Conservation (phyloP, 495 filamentous ascomycete species). For the Penicillium maclennaniae region DNA sequence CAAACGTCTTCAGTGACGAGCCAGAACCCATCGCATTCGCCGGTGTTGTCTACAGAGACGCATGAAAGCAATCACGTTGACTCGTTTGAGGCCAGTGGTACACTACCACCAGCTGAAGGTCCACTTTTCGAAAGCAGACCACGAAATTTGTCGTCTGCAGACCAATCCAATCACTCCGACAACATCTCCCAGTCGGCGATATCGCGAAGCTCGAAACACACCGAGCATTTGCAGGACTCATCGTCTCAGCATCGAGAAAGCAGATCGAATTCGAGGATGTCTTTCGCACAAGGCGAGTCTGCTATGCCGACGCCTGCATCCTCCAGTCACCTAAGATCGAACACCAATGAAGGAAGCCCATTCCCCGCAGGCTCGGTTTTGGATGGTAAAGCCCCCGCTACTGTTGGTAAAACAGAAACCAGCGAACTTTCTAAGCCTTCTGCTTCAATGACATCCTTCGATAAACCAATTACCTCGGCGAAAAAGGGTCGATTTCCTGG, state of each 20-base stretch:
- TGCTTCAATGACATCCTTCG: conserved; percentile 15
- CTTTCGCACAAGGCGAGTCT: conserved; percentile 37
- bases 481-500: conserved; percentile 32
- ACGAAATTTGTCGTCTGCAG: conserved; percentile 22
- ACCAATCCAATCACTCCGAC: conserved; percentile 28
- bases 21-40: conserved; percentile 33
- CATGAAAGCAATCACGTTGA: conserved; percentile 24
- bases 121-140: conserved; percentile 22
- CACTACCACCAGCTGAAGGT: conserved; percentile 11
- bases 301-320: conserved; percentile 33
- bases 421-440: conserved; percentile 23
- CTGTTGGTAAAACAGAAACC: conserved; percentile 27
- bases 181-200: conserved; percentile 15
- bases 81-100: conserved; percentile 13
- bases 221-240: conserved; percentile 24
- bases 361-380: conserved; percentile 38
- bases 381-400: conserved; percentile 38
- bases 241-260: conserved; percentile 18
- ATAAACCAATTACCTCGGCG: conserved; percentile 19
- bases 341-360: conserved; percentile 32
- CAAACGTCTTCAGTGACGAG: conserved; percentile 31
- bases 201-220: conserved; percentile 22
- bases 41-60: conserved; percentile 29
- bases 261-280: conserved; percentile 34
- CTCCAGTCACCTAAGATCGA: conserved; percentile 27